A percentile compares a stretch with the other conserved stretches of the same genome.
Evolutionary conservation across 2,329 filamentous ascomycete species (phyloP).

Genomic region (Neonectria magnoliae): DNA sequence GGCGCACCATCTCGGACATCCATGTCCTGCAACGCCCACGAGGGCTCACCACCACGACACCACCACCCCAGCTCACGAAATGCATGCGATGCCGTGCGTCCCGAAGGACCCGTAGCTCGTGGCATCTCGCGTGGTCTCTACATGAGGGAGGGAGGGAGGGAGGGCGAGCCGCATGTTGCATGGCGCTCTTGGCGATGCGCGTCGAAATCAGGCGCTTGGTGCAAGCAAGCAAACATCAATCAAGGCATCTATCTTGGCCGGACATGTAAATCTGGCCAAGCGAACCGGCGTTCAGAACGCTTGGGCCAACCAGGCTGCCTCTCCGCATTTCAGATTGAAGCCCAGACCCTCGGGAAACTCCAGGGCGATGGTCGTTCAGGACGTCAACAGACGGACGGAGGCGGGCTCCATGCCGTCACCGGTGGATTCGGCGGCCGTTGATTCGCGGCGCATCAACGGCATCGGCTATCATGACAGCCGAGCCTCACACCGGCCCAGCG

Average conservation of each 20-base stretch:
- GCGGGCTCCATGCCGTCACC: background rate
- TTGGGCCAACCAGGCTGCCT: constrained; percentile 3
- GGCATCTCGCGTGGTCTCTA: constrained; percentile 15
- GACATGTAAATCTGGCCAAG: constrained; percentile 8
- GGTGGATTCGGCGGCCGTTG: background rate
- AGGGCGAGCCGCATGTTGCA: background rate
- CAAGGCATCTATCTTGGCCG: background rate
- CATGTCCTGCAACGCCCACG: constrained; percentile 9
- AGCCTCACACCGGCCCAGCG: constrained; percentile 36
- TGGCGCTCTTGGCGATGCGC: background rate
- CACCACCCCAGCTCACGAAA: constrained; percentile 7
- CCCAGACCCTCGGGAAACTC: background rate
- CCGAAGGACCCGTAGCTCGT: constrained; percentile 14
- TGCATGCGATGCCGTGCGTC: constrained; percentile 23
- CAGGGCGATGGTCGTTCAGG: background rate
- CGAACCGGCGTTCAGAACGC: background rate
- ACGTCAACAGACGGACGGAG: background rate
- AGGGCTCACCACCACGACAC: constrained; percentile 4
- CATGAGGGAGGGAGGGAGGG: constrained; percentile 7
- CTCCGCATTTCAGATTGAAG: background rate
- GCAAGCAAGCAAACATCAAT: background rate
- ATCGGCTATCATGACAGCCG: constrained; percentile 43
- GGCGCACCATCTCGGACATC: constrained; percentile 3
- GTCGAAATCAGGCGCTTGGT: constrained; percentile 2
- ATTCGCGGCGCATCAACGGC: constrained; percentile 33